These are phyloP conservation scores for Amoebophrya sp. DNA, from an alignment of 169 alveolate genomes.

Conservation along the genomic window DNA sequence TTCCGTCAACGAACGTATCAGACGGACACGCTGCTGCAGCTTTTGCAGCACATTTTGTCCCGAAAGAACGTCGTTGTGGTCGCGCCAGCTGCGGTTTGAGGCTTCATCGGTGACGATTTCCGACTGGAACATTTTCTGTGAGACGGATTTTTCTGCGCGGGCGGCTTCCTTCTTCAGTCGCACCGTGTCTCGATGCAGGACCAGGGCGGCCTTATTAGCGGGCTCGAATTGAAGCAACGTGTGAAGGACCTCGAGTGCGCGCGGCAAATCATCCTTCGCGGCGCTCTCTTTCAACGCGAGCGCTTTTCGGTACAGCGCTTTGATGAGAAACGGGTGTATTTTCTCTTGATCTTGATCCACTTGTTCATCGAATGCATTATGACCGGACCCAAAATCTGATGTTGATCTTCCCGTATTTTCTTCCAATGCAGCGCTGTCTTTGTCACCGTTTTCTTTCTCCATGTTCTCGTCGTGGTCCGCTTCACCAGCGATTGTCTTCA, in stretches of 20 bases:
- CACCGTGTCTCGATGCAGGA: not conserved
- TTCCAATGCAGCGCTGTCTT: too few species aligned
- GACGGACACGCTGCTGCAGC: not conserved
- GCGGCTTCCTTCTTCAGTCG: not conserved
- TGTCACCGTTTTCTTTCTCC: not conserved
- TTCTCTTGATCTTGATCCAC: not conserved
- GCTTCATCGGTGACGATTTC: not conserved
- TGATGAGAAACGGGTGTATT: not conserved
- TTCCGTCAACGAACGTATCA: too few species aligned
- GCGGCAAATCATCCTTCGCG: too few species aligned
- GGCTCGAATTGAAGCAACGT: not conserved
- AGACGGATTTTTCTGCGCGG: not conserved
- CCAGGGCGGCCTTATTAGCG: not conserved
- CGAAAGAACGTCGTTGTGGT: not conserved
- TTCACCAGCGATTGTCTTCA: too few species aligned
- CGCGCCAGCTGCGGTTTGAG: not conserved
- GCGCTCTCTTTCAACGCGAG: not conserved
- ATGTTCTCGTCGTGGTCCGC: not conserved
- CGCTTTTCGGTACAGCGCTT: not conserved
- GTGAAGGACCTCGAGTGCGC: too few species aligned
- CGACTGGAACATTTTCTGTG: not conserved
- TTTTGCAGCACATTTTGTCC: not conserved
- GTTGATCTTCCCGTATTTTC: too few species aligned
- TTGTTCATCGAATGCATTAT: too few species aligned
- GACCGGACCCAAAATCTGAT: too few species aligned